Percentiles rank a stretch among this genome's conserved stretches.
phyloP scores from a whole-genome alignment of 2,329 filamentous ascomycete genomes.

The Penicillium verrucosum region DNA sequence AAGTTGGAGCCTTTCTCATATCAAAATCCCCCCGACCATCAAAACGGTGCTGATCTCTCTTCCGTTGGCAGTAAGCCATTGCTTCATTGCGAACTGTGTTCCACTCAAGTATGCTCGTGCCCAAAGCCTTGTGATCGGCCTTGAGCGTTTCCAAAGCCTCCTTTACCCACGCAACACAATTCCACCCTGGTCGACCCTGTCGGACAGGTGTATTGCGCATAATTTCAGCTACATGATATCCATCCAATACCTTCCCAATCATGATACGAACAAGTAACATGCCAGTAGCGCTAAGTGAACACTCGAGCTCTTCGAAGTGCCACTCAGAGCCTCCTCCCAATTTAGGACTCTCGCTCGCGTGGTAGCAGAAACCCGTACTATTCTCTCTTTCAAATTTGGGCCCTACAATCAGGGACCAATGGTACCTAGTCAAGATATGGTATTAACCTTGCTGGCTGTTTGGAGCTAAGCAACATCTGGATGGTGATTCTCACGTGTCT shows the following conservation, averaged over 20 bases:
- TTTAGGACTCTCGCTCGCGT: slow-evolving; percentile 32
- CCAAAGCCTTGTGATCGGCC: slow-evolving; percentile 32
- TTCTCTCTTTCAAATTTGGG: slow-evolving; percentile 32
- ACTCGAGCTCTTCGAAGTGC: slow-evolving; percentile 29
- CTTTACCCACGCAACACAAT: slow-evolving; percentile 45
- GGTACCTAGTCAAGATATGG: slow-evolving; percentile 28
- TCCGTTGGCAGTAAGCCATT: slow-evolving; percentile 41
- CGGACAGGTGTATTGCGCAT: slow-evolving; percentile 33
- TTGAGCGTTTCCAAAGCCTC: slow-evolving; percentile 38
- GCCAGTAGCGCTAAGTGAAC: slow-evolving; percentile 18
- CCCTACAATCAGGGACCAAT: slow-evolving; percentile 41
- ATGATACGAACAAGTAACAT: slow-evolving; percentile 34
- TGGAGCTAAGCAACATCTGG: not conserved
- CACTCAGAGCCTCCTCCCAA: slow-evolving; percentile 19
- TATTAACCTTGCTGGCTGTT: not conserved
- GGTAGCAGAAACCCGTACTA: slow-evolving; percentile 28
- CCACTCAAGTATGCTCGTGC: slow-evolving; percentile 36
- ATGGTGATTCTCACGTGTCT: slow-evolving; percentile 23
- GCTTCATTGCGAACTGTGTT: slow-evolving; percentile 33
- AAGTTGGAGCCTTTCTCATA: slow-evolving; percentile 33
- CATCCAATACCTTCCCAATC: slow-evolving; percentile 35
- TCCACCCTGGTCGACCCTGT: slow-evolving; percentile 37
- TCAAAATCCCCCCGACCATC: slow-evolving; percentile 37
- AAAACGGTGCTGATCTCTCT: slow-evolving; percentile 43
- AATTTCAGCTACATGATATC: slow-evolving; percentile 25